Evolutionary conservation across 495 filamentous ascomycete species (phyloP).

Genomic region (Zalerion maritima): DNA sequence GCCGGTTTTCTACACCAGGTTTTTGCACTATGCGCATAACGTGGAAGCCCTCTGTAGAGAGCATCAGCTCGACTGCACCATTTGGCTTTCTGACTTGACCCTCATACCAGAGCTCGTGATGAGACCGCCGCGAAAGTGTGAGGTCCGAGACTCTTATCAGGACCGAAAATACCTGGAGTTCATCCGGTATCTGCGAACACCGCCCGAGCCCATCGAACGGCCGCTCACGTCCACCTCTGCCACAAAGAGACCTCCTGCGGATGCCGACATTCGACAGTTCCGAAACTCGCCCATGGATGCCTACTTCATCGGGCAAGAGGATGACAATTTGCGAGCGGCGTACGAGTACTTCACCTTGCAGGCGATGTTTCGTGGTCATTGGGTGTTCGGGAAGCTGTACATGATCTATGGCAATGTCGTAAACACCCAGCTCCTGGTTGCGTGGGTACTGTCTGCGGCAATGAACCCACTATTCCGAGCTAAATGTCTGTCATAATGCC

Average conservation of each 20-base stretch:
- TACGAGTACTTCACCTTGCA: constrained; percentile 20
- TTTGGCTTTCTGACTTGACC: constrained; percentile 33
- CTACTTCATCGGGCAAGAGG: constrained; percentile 20
- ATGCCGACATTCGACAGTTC: constrained; percentile 20
- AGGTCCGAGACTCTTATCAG: constrained; percentile 10
- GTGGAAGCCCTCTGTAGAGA: constrained; percentile 37
- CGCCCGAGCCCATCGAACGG: constrained; percentile 18
- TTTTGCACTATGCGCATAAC: constrained; percentile 36
- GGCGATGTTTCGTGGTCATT: constrained; percentile 22
- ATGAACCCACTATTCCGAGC: constrained; percentile 1
- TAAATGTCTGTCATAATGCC: too few species aligned
- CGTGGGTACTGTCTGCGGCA: constrained; percentile 10
- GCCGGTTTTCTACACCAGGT: constrained; percentile 44
- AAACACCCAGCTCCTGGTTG: constrained; percentile 12
- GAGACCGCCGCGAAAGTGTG: constrained; percentile 13
- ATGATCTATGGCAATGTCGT: constrained; percentile 14
- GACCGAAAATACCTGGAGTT: constrained; percentile 21
- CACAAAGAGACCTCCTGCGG: not conserved
- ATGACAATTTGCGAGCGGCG: constrained; percentile 4
- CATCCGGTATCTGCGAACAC: constrained; percentile 22
- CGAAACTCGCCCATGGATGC: constrained; percentile 29
- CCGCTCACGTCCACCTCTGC: constrained; percentile 16
- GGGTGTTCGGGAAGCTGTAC: constrained; percentile 15
- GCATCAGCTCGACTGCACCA: constrained; percentile 32
- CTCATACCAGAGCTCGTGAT: constrained; percentile 27